Percentiles rank a stretch among this genome's conserved stretches.
Evolutionary conservation across 768 basidiomycete genomes (phyloP).

Genomic region (Amanita muscaria): DNA sequence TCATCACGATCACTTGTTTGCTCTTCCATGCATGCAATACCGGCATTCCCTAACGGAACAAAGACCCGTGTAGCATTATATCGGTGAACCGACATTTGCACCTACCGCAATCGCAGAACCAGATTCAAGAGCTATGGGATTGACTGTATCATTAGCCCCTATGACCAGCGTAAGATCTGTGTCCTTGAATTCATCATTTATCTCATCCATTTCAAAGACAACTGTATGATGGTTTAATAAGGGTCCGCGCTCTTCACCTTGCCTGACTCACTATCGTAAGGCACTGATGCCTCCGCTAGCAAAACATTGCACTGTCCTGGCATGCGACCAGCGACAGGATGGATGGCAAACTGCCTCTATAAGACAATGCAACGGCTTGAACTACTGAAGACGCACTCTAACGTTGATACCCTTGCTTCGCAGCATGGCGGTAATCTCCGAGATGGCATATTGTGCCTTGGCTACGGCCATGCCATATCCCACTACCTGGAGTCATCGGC

Average conservation of each 20-base stretch:
- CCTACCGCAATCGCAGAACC: constrained; percentile 74
- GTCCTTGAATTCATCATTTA: constrained; percentile 84
- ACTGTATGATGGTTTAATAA: constrained; percentile 35
- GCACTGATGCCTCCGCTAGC: constrained; percentile 82
- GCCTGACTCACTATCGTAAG: constrained; percentile 67
- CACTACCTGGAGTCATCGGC: constrained; percentile 41
- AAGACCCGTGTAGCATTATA: not conserved
- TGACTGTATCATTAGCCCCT: constrained; percentile 89
- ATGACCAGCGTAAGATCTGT: constrained; percentile 89
- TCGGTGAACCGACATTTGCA: not conserved
- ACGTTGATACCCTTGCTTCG: constrained; percentile 70
- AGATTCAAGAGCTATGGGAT: constrained; percentile 81
- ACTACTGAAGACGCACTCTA: constrained; percentile 30
- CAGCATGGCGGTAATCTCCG: constrained; percentile 68
- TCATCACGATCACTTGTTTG: constrained; percentile 90
- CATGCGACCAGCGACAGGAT: constrained; percentile 90
- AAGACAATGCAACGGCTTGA: not conserved
- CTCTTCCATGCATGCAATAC: constrained; percentile 91
- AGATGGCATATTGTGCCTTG: constrained; percentile 75
- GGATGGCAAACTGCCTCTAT: constrained; percentile 58
- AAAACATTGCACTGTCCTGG: constrained; percentile 92
- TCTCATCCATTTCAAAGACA: constrained; percentile 90
- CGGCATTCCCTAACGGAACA: constrained; percentile 61
- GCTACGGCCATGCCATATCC: constrained; percentile 92
- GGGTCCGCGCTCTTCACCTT: too few species aligned